Conservation (phyloP, 1,284 basidiomycete genomes). For the Ceratobasidium theobromae region DNA sequence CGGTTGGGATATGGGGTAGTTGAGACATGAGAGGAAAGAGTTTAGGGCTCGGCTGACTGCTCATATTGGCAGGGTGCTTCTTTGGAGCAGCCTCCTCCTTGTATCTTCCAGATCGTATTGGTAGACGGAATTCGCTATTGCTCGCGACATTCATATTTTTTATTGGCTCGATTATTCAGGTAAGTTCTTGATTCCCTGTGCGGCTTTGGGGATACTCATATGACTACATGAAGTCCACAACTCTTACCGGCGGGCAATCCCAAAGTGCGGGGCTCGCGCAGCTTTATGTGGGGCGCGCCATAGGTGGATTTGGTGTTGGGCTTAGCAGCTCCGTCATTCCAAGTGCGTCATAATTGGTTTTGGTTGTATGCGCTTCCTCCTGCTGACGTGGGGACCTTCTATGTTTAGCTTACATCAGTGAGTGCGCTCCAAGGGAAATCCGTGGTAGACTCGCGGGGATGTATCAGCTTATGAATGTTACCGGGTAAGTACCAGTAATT, state of each 20-base stretch:
- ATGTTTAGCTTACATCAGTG: slow-evolving; percentile 29
- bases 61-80: slow-evolving; percentile 34
- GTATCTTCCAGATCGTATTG: slow-evolving; percentile 39
- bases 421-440: slow-evolving; percentile 34
- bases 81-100: slow-evolving; percentile 40
- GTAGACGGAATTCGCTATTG: slow-evolving; percentile 38
- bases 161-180: slow-evolving; percentile 40
- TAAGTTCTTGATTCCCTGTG: slow-evolving; percentile 18
- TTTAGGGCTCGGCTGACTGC: slow-evolving; percentile 7
- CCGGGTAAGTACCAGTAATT: neutral
- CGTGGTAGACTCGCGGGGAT: slow-evolving; percentile 36
- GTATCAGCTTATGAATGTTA: slow-evolving; percentile 37
- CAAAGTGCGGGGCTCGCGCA: slow-evolving; percentile 37
- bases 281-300: slow-evolving; percentile 39
- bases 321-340: slow-evolving; percentile 31
- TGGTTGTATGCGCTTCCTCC: neutral
- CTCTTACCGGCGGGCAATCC: slow-evolving; percentile 11
- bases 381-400: neutral
- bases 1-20: no score
- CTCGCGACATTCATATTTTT: slow-evolving; percentile 39
- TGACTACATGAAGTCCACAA: slow-evolving; percentile 29
- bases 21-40: no score
- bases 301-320: slow-evolving; percentile 36
- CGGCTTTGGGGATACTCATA: neutral
- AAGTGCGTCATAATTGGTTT: slow-evolving; percentile 19